These are phyloP conservation scores for Chrysanthemum makinoi DNA, from an alignment of 129 eudicot species.

Conservation along the genomic window DNA sequence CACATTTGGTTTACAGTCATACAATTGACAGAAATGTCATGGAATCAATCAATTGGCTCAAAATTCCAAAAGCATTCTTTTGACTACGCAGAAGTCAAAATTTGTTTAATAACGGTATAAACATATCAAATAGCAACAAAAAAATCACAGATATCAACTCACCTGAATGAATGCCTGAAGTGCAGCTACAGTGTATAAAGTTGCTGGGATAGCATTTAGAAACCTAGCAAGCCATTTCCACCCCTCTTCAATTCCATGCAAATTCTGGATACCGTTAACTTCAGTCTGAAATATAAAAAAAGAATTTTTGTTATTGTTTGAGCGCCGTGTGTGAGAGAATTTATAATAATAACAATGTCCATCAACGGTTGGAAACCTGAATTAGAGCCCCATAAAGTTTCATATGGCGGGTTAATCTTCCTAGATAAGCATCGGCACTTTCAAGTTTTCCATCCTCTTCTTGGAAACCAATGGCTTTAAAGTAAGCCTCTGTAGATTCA, in stretches of 20 bases:
- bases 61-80: not conserved
- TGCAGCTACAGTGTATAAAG: slow-evolving; percentile 57
- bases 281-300: slow-evolving; percentile 60
- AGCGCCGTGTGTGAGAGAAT: not conserved
- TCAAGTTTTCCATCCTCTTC: slow-evolving; percentile 85
- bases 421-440: slow-evolving; percentile 45
- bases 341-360: slow-evolving; percentile 6
- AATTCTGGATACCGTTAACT: slow-evolving; percentile 51
- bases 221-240: slow-evolving; percentile 97
- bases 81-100: not conserved
- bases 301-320: not conserved
- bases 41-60: not conserved
- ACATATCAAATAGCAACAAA: slow-evolving; percentile 1
- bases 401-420: slow-evolving; percentile 51
- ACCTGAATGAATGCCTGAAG: slow-evolving; percentile 76
- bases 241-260: slow-evolving; percentile 84
- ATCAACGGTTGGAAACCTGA: slow-evolving; percentile 57
- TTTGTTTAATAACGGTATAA: not conserved
- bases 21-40: not conserved
- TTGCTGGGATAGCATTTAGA: slow-evolving; percentile 77
- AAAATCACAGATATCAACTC: slow-evolving; percentile 24
- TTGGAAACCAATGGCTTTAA: slow-evolving; percentile 67
- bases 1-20: not conserved
- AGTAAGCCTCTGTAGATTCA: slow-evolving; percentile 52
- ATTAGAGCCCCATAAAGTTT: slow-evolving; percentile 89